phyloP scores from a whole-genome alignment of 148 eudicot species.

The Selenicereus undatus region DNA sequence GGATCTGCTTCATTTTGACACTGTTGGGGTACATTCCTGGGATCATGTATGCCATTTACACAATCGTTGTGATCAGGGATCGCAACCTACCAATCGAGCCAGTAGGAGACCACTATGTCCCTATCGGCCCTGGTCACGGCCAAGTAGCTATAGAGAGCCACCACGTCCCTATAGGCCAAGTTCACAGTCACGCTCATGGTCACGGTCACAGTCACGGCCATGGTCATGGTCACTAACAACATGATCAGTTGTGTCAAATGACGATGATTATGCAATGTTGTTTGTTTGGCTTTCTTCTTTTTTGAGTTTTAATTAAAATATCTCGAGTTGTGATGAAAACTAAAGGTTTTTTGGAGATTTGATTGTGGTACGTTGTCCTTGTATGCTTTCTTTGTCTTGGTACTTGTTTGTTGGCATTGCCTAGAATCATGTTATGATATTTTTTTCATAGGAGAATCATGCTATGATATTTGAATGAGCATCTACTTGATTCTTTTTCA shows the following conservation, averaged over 20 bases:
- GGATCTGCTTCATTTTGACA: constrained; percentile 29
- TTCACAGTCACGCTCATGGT: neutral
- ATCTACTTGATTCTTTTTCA: neutral
- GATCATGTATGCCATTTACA: constrained; percentile 34
- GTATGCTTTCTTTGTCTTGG: neutral
- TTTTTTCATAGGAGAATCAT: too few species aligned
- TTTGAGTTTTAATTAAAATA: too few species aligned
- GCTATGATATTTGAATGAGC: neutral
- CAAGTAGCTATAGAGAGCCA: neutral
- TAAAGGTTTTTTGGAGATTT: too few species aligned
- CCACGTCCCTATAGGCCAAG: neutral
- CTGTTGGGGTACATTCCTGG: constrained; percentile 38
- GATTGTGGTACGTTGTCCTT: neutral
- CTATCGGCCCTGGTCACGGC: neutral
- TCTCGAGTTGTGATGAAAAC: neutral
- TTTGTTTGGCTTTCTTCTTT: neutral
- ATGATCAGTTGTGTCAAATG: too few species aligned
- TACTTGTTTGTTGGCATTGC: neutral
- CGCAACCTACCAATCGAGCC: neutral
- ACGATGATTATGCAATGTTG: neutral
- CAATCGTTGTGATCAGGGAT: constrained; percentile 14
- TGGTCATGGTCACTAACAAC: neutral
- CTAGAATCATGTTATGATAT: neutral
- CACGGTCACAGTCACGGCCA: neutral
- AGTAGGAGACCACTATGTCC: neutral